phyloP scores from a whole-genome alignment of 352 stramenopile species.

The Globisporangium uncinulatum region DNA sequence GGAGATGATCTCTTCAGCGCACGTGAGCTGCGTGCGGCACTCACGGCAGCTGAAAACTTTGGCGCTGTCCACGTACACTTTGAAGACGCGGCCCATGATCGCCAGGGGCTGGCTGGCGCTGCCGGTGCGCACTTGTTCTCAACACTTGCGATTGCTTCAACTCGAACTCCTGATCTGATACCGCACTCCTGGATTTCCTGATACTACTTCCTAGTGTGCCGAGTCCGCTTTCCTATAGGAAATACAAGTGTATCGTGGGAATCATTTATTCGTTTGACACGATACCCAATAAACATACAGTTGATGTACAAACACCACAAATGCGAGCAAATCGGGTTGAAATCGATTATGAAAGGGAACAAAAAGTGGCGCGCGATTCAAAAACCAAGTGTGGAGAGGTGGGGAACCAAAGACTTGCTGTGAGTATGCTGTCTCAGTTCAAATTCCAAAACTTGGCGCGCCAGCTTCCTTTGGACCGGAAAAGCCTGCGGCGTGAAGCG shows the following conservation, averaged over 20 bases:
- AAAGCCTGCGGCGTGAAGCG: constrained; percentile 3
- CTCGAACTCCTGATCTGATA: constrained; percentile 1
- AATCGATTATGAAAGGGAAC: background rate
- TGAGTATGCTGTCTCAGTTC: constrained; percentile 22
- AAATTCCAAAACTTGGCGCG: constrained; percentile 21
- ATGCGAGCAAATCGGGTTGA: background rate
- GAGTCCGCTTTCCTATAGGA: background rate
- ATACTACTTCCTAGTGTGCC: background rate
- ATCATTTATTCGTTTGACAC: background rate
- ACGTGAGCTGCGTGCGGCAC: constrained; percentile 89
- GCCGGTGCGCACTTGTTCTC: background rate
- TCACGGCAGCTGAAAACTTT: constrained; percentile 89
- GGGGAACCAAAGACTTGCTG: constrained; percentile 18
- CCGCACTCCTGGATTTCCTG: background rate
- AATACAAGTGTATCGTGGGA: background rate
- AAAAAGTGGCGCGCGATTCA: constrained; percentile 8
- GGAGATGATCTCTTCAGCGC: constrained; percentile 92
- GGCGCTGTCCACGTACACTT: constrained; percentile 89
- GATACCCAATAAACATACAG: background rate
- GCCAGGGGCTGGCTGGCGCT: background rate
- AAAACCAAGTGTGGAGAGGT: background rate
- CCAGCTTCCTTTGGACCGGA: constrained; percentile 12
- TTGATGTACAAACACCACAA: background rate
- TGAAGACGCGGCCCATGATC: constrained; percentile 74
- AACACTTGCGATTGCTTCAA: constrained; percentile 6